Conservation (phyloP, 208 protist genomes). For the Trichomonas tenax region DNA sequence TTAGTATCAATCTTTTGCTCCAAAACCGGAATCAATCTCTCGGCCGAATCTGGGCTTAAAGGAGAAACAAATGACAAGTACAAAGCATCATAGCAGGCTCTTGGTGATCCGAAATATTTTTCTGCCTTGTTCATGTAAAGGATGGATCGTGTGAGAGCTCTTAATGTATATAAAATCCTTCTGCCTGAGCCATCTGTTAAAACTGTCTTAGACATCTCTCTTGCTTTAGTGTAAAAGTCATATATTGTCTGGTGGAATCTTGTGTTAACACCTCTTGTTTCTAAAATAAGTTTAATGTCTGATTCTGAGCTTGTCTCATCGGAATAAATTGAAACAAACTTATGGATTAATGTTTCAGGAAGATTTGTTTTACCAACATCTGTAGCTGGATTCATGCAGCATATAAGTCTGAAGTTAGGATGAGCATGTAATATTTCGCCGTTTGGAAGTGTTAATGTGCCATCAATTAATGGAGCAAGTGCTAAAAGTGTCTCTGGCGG, state of each 20-base stretch:
- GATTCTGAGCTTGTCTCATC: background rate
- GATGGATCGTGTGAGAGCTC: background rate
- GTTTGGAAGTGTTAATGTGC: background rate
- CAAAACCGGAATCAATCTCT: background rate
- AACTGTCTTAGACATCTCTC: background rate
- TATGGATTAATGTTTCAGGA: constrained; percentile 38
- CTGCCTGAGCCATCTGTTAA: background rate
- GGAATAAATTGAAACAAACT: background rate
- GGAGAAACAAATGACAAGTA: background rate
- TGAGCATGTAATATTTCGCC: constrained; percentile 57
- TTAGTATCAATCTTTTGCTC: background rate
- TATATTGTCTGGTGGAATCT: background rate
- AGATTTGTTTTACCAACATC: constrained; percentile 98
- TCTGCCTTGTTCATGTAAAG: constrained; percentile 20
- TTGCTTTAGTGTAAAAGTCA: background rate
- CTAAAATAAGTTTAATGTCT: background rate
- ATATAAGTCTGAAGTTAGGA: constrained; percentile 95
- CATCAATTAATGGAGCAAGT: constrained; percentile 37
- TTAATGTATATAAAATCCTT: background rate
- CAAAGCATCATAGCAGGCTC: background rate
- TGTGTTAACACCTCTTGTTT: background rate
- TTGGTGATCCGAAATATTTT: background rate
- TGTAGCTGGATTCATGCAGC: constrained; percentile 98
- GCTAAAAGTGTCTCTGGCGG: constrained; percentile 80
- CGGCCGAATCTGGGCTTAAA: background rate